Base-by-base conservation (phyloP, 1,284 basidiomycete genomes). In the Melanopsichium pennsylvanicum region DNA sequence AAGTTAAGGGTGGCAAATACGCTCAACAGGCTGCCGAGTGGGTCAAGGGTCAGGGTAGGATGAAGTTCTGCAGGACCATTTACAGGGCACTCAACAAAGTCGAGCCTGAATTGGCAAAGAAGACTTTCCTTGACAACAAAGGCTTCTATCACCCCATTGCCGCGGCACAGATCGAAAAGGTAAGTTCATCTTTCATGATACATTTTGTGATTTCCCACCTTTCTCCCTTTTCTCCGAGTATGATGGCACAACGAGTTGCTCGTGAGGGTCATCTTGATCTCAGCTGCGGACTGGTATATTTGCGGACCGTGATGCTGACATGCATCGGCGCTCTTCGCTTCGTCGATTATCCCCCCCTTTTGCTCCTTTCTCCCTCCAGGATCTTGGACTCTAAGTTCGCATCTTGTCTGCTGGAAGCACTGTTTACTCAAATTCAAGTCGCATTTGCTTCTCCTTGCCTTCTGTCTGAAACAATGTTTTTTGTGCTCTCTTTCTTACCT, bases 61-160 rank as follows among this genome's bases (percentile, higher is more conserved):
- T 80, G 78, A 80, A 80, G 79, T 85, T 83, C 78, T 83, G 83
- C 63, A 74, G 82, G 73, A 82, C 51, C n/a, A 76, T 84, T 51
- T 85, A 82, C 77, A 72, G 83, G 18, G 78, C 84, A 11, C 62
- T 85, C 32, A 80, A 81, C 76, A 78, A 85, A 51, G 87, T 89
- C 18, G 85, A 92, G 78, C 81, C 83, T 15, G 82, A 83, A 18
- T 81, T 93, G 27, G 90, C 93, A 1, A 78, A 76, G 41, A 82
- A 86, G 67, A 83, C 84, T 19, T 92, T 88, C 77, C 73, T 75
- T 37, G 83, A 81, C 37, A 81, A 86, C 60, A 86, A 86, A 78
- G 78, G 78, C 10, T 83, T 84, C 21, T 92, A 78, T 45, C 79
- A 80, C 39, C 83, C 79, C 4, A 80, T 80, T 55, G 77, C 77